Evolutionary conservation across 805 yeast genomes (phyloP).

Genomic region (Debaryomyces hansenii): DNA sequence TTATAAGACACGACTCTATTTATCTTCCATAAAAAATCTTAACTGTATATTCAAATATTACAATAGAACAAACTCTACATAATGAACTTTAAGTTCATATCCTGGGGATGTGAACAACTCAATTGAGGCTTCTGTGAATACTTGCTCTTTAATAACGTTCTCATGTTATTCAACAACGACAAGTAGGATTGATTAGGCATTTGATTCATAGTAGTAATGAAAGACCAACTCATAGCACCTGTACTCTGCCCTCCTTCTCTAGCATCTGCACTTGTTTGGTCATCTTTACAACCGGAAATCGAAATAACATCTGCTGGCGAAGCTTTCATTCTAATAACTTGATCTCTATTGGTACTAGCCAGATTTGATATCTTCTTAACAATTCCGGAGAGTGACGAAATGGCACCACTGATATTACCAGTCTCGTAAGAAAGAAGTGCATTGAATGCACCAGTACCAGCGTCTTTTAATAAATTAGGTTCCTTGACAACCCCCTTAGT

Average conservation of each 20-base stretch:
- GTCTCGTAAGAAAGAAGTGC: conserved; percentile 31
- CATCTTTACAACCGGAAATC: conserved; percentile 40
- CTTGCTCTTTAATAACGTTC: conserved; percentile 28
- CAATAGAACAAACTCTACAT: conserved; percentile 15
- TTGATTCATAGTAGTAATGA: conserved; percentile 27
- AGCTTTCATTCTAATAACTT: conserved; percentile 26
- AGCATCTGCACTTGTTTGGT: conserved; percentile 43
- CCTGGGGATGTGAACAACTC: conserved; percentile 40
- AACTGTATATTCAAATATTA: no score
- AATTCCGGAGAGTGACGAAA: conserved; percentile 32
- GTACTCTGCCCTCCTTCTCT: conserved; percentile 32
- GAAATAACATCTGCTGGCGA: conserved; percentile 41
- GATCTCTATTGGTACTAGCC: conserved; percentile 20
- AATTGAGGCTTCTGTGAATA: conserved; percentile 42
- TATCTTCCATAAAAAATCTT: no score
- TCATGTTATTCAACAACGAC: conserved; percentile 37
- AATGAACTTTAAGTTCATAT: conserved; percentile 35
- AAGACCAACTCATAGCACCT: conserved; percentile 43
- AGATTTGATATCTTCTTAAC: conserved; percentile 29
- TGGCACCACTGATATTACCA: conserved; percentile 40
- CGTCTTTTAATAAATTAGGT: conserved; percentile 36
- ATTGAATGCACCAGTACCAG: conserved; percentile 33
- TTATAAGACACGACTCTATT: no score
- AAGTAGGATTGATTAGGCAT: conserved; percentile 34
- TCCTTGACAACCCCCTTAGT: conserved; percentile 42